Base-by-base conservation (phyloP, 768 basidiomycete genomes). In the Mycena filopes region DNA sequence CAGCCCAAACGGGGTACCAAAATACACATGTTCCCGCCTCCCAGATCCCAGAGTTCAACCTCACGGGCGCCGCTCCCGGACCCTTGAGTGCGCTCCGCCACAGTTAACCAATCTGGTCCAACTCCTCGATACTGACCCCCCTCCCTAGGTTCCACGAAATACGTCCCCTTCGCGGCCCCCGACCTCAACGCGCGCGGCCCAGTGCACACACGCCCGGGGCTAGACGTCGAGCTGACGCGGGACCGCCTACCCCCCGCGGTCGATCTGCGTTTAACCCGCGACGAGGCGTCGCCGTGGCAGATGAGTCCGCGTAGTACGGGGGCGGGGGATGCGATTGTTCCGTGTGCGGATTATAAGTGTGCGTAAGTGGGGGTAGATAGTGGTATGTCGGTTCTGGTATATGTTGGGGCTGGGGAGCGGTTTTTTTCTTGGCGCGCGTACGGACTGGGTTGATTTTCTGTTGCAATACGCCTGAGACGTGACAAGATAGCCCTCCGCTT, bases 121-220 rank as follows among this genome's bases (percentile, higher is more conserved):
- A 7, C 6, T 33, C 33, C 33, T 33, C 12, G n/a, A 33, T 33
- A 12, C 33, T 6, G 33, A 33, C 6, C 33, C 12, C 12, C 7
- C 33, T 12, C 12, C 12, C 7, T 12, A 57, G 55, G 2, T 70
- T 69, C 76, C 26, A 46, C 65, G 6, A 62, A 70, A 25, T 86
- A 77, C 67, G 75, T 81, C 21, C 84, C 85, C 12, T 84, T 80
- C 75, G 60, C 77, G 8, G 82, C 85, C 8, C 85, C 86, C 2
- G 75, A 83, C 73, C 54, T 60, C 26, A 69, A 68, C 43, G 79
- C 78, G 85, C 83, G 13, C 55, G 82, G 83, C 29, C 57, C 73
- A 36, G 82, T 84, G 20, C 81, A 80, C 72, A 58, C 80, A 66
- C 77, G 72, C 23, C 41, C 73, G 4, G 74, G 74, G 20, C 67